Percentiles rank a stretch among this genome's conserved stretches.
Conservation (phyloP, 805 yeast species). For the Candida coquimbonensis region DNA sequence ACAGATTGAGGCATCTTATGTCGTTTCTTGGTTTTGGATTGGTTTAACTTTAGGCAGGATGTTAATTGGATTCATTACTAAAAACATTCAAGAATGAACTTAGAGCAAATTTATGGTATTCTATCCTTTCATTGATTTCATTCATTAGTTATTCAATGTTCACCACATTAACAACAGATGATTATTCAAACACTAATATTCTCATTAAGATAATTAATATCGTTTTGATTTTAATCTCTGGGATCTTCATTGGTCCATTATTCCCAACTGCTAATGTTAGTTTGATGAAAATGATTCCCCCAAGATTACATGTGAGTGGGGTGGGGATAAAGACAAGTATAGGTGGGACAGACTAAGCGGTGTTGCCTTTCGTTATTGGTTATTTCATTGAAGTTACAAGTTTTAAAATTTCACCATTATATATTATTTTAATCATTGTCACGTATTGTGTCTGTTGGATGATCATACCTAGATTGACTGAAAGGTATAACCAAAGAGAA, state of each 20-base stretch:
- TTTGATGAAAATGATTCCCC: slow-evolving; percentile 56
- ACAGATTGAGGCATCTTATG: slow-evolving; percentile 45
- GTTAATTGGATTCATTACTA: slow-evolving; percentile 47
- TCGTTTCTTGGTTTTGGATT: slow-evolving; percentile 66
- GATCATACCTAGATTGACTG: slow-evolving; percentile 6
- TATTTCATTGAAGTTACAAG: slow-evolving; percentile 22
- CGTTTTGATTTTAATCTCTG: slow-evolving; percentile 33
- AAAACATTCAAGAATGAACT: slow-evolving; percentile 39
- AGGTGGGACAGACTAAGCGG: slow-evolving; percentile 86
- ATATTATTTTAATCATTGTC: slow-evolving; percentile 6
- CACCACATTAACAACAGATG: slow-evolving; percentile 25
- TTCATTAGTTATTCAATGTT: slow-evolving; percentile 15
- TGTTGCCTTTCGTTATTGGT: slow-evolving; percentile 62
- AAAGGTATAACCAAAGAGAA: background rate
- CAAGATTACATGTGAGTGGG: slow-evolving; percentile 52
- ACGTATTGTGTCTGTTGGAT: slow-evolving; percentile 10
- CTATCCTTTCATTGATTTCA: slow-evolving; percentile 28
- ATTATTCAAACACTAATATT: slow-evolving; percentile 22
- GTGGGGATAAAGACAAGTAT: slow-evolving; percentile 71
- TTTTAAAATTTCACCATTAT: slow-evolving; percentile 21
- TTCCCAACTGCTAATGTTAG: slow-evolving; percentile 69
- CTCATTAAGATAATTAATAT: slow-evolving; percentile 5
- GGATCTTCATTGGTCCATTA: slow-evolving; percentile 60
- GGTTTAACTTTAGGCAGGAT: slow-evolving; percentile 65
- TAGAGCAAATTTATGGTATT: slow-evolving; percentile 28